A percentile compares a stretch with the other conserved stretches of the same genome.
Evolutionary conservation across 768 basidiomycete species (phyloP).

Genomic region (Leccinum olivaceopallidum): DNA sequence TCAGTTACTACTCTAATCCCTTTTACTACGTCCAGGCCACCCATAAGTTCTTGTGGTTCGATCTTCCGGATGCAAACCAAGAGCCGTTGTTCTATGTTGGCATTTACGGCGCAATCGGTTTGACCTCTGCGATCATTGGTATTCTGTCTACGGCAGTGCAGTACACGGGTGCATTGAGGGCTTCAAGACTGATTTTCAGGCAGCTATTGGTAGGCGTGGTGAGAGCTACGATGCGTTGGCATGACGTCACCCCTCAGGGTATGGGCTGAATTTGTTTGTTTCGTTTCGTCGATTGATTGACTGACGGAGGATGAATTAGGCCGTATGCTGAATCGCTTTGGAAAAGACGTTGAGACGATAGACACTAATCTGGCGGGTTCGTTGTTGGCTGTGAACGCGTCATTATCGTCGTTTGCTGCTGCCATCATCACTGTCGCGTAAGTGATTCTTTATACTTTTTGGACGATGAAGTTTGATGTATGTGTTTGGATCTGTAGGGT

Average conservation of each 20-base stretch:
- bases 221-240: slow-evolving; percentile 82
- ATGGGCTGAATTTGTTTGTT: not conserved
- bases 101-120: slow-evolving; percentile 62
- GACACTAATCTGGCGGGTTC: slow-evolving; percentile 70
- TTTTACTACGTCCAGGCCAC: slow-evolving; percentile 17
- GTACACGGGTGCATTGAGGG: slow-evolving; percentile 51
- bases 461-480: slow-evolving; percentile 10
- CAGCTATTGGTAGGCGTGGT: slow-evolving; percentile 69
- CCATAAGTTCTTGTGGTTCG: slow-evolving; percentile 17
- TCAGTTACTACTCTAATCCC: slow-evolving; percentile 16
- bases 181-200: slow-evolving; percentile 40
- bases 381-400: slow-evolving; percentile 75
- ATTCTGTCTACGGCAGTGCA: slow-evolving; percentile 52
- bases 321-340: slow-evolving; percentile 85
- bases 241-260: slow-evolving; percentile 83
- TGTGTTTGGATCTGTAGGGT: slow-evolving; percentile 36
- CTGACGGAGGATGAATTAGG: slow-evolving; percentile 38
- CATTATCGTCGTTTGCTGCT: slow-evolving; percentile 74
- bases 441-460: slow-evolving; percentile 24
- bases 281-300: not conserved
- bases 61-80: slow-evolving; percentile 49
- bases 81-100: slow-evolving; percentile 74
- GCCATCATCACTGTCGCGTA: slow-evolving; percentile 73
- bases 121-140: slow-evolving; percentile 47
- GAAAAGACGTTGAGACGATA: slow-evolving; percentile 86